Percentiles rank a stretch among this genome's conserved stretches.
Evolutionary conservation across 2,329 filamentous ascomycete species (phyloP).

Genomic region (Fusarium sp.): DNA sequence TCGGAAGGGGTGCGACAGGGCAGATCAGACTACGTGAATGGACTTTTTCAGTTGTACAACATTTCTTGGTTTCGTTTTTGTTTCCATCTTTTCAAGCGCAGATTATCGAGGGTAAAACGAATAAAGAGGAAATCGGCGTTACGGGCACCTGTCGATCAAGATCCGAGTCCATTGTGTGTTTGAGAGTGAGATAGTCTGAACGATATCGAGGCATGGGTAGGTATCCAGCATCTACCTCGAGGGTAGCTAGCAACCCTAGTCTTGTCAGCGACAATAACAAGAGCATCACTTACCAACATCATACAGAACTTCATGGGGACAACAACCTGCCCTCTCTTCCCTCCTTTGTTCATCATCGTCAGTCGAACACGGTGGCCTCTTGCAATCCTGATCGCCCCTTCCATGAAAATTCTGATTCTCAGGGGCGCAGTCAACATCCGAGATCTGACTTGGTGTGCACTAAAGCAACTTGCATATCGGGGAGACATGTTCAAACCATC

Average conservation of each 20-base stretch:
- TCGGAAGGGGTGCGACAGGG: slow-evolving; percentile 10
- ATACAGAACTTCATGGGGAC: background rate
- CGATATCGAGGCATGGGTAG: background rate
- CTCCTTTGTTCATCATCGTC: background rate
- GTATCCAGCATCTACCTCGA: background rate
- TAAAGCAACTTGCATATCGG: background rate
- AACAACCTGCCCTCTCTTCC: background rate
- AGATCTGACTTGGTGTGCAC: background rate
- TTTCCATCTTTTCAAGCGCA: slow-evolving; percentile 27
- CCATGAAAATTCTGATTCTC: background rate
- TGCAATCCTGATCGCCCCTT: background rate
- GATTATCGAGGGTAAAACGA: slow-evolving; percentile 36
- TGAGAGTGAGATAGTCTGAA: background rate
- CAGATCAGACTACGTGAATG: slow-evolving; percentile 26
- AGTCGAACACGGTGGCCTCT: slow-evolving; percentile 18
- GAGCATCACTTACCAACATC: background rate
- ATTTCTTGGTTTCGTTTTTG: slow-evolving; percentile 22
- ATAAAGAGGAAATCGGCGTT: slow-evolving; percentile 41
- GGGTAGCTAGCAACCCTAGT: background rate
- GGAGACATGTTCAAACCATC: background rate
- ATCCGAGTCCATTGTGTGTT: background rate
- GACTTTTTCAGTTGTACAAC: slow-evolving; percentile 32
- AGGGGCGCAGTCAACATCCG: background rate
- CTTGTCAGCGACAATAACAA: background rate
- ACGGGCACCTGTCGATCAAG: slow-evolving; percentile 13